Evolutionary conservation across 768 basidiomycete genomes (phyloP).

Genomic region (Pulveroboletus sp.): DNA sequence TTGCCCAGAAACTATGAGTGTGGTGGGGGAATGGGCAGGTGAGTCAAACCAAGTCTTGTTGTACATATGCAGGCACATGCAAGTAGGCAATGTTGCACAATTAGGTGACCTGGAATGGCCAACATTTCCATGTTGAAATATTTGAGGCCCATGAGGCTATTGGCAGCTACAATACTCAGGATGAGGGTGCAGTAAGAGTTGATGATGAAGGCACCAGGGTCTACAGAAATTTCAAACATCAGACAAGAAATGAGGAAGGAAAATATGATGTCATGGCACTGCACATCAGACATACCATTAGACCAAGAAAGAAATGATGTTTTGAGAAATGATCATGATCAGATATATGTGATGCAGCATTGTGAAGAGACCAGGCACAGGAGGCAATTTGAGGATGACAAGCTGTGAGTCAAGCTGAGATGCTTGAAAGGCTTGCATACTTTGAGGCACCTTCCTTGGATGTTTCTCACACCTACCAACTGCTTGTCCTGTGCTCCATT

Average conservation of each 20-base stretch:
- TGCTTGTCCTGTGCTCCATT: conserved; percentile 37
- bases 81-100: conserved; percentile 56
- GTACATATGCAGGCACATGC: conserved; percentile 62
- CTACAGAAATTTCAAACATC: conserved; percentile 69
- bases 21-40: conserved; percentile 51
- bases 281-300: conserved; percentile 62
- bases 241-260: conserved; percentile 84
- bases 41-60: conserved; percentile 88
- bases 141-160: conserved; percentile 75
- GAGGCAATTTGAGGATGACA: neutral
- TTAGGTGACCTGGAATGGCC: conserved; percentile 71
- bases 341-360: conserved; percentile 59
- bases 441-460: conserved; percentile 9
- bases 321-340: conserved; percentile 75
- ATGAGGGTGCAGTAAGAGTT: conserved; percentile 70
- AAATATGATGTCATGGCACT: conserved; percentile 88
- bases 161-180: conserved; percentile 67
- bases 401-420: neutral
- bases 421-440: conserved; percentile 6
- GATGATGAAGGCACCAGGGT: conserved; percentile 62
- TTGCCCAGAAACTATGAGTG: conserved; percentile 70
- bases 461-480: conserved; percentile 33
- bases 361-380: conserved; percentile 23
- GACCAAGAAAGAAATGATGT: conserved; percentile 61
- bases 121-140: conserved; percentile 76